A percentile compares a stretch with the other conserved stretches of the same genome.
phyloP scores from a whole-genome alignment of 2,329 filamentous ascomycete genomes.

The Aspergillus latus region DNA sequence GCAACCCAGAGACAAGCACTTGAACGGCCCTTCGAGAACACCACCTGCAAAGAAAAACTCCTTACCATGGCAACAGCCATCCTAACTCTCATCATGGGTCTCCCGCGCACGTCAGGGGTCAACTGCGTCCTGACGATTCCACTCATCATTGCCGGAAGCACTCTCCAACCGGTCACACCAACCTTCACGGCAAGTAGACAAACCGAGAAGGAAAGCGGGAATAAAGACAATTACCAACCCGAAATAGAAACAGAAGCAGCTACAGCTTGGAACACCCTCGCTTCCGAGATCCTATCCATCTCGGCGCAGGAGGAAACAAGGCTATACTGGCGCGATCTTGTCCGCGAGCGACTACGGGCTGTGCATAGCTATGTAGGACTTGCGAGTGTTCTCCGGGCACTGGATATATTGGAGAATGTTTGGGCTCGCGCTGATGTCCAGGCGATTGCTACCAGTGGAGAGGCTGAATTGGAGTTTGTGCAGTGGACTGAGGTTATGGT shows the following conservation, averaged over 20 bases:
- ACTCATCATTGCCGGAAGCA: slow-evolving; percentile 8
- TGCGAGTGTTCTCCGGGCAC: neutral
- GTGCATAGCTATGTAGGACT: slow-evolving; percentile 3
- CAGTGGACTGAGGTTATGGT: neutral
- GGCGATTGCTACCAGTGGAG: too few species aligned
- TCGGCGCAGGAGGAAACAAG: neutral
- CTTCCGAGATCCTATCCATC: neutral
- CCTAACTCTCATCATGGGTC: neutral
- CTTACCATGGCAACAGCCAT: neutral
- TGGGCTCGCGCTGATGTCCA: neutral
- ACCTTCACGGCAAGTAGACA: too few species aligned
- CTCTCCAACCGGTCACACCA: neutral
- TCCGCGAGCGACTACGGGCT: neutral
- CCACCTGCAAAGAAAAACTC: neutral
- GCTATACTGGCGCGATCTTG: slow-evolving; percentile 1
- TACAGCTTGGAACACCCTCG: neutral
- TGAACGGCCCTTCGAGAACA: too few species aligned
- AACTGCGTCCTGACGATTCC: slow-evolving; percentile 8
- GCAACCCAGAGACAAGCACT: too few species aligned
- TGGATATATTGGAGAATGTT: slow-evolving; percentile 12
- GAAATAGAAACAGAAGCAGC: neutral
- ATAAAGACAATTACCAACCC: too few species aligned
- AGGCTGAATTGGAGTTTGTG: too few species aligned
- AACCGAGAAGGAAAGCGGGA: too few species aligned
- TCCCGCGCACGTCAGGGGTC: slow-evolving; percentile 4